Evolutionary conservation across 2,329 filamentous ascomycete genomes (phyloP).

Genomic region (Aspergillus candidus): DNA sequence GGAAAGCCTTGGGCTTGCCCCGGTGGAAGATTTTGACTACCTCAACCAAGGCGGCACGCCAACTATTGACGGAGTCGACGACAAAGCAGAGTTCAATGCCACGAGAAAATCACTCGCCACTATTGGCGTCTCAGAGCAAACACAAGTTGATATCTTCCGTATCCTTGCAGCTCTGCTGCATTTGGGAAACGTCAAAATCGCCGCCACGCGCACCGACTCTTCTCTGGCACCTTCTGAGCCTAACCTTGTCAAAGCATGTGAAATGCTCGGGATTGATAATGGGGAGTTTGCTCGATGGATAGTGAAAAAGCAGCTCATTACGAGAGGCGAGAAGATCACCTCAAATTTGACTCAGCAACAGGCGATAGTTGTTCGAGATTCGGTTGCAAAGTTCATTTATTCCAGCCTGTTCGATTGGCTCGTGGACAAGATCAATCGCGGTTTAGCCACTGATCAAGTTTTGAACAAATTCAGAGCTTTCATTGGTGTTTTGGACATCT

Average conservation of each 20-base stretch:
- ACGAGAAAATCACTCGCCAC: constrained; percentile 80
- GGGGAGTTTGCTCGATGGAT: constrained; percentile 94
- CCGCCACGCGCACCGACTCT: constrained; percentile 81
- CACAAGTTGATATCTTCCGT: constrained; percentile 82
- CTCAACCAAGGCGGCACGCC: constrained; percentile 91
- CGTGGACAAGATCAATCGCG: constrained; percentile 91
- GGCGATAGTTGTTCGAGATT: constrained; percentile 89
- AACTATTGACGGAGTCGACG: constrained; percentile 87
- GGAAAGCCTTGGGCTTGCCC: constrained; percentile 69
- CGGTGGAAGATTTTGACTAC: constrained; percentile 90
- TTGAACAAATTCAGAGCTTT: constrained; percentile 77
- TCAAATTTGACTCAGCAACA: constrained; percentile 93
- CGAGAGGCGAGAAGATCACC: constrained; percentile 92
- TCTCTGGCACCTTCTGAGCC: constrained; percentile 75
- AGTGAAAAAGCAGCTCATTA: constrained; percentile 96
- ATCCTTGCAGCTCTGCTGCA: constrained; percentile 86
- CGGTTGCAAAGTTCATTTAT: constrained; percentile 97
- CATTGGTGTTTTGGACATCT: constrained; percentile 98
- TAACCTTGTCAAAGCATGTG: constrained; percentile 71
- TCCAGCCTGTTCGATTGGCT: constrained; percentile 98
- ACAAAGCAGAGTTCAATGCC: constrained; percentile 86
- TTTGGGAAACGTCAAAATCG: constrained; percentile 94
- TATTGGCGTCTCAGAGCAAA: constrained; percentile 69
- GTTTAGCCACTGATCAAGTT: constrained; percentile 83
- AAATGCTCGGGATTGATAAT: constrained; percentile 79